These are phyloP conservation scores for Penicillium sumatraense DNA, from an alignment of 2,329 filamentous ascomycete genomes.

Conservation along the genomic window DNA sequence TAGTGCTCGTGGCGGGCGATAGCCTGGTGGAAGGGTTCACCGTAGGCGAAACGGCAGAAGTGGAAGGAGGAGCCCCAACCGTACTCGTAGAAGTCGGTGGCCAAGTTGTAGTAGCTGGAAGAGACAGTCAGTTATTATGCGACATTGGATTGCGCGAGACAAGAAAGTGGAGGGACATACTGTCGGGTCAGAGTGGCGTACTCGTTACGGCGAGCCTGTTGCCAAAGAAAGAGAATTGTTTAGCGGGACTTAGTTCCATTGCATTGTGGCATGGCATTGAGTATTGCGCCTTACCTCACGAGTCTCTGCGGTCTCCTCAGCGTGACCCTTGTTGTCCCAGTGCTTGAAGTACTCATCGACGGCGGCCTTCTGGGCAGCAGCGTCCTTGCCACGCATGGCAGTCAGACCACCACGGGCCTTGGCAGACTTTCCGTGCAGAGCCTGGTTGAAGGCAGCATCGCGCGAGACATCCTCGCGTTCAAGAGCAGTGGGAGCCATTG, in stretches of 20 bases:
- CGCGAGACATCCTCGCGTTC: slow-evolving; percentile 82
- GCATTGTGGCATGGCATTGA: background rate
- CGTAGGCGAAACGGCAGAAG: slow-evolving; percentile 89
- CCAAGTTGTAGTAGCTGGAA: slow-evolving; percentile 88
- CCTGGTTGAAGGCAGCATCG: slow-evolving; percentile 90
- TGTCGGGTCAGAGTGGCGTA: slow-evolving; percentile 94
- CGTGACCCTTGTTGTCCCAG: slow-evolving; percentile 83
- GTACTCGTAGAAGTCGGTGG: slow-evolving; percentile 96
- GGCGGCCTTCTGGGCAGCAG: slow-evolving; percentile 75
- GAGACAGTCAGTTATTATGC: slow-evolving; percentile 9
- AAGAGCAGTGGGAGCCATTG: slow-evolving; percentile 63
- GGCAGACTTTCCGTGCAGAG: slow-evolving; percentile 77
- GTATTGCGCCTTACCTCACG: slow-evolving; percentile 67
- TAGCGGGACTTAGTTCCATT: background rate
- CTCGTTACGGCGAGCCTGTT: slow-evolving; percentile 76
- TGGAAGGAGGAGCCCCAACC: slow-evolving; percentile 97
- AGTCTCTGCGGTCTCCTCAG: slow-evolving; percentile 79
- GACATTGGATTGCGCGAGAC: slow-evolving; percentile 1
- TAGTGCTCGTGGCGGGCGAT: slow-evolving; percentile 98
- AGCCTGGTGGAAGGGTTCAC: slow-evolving; percentile 86
- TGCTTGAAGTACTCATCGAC: slow-evolving; percentile 96
- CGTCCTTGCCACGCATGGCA: slow-evolving; percentile 85
- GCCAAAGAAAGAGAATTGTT: background rate
- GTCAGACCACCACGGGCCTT: slow-evolving; percentile 72
- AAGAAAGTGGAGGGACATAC: slow-evolving; percentile 56